Evolutionary conservation across 202 grass and related monocot genomes (phyloP).

Genomic region (Setaria viridis): DNA sequence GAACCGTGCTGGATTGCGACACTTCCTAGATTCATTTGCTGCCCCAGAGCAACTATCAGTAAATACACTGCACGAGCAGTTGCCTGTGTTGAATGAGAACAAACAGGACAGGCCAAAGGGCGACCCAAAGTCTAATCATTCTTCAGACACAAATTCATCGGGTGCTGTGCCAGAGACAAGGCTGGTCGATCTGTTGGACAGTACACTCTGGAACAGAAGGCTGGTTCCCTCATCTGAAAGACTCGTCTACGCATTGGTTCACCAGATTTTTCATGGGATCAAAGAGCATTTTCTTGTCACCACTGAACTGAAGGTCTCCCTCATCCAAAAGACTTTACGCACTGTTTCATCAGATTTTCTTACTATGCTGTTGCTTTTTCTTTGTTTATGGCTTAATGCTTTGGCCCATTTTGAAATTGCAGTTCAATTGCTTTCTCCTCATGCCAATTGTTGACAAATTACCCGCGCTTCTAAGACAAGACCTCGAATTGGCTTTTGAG

Average conservation of each 20-base stretch:
- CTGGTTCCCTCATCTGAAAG: conserved; percentile 85
- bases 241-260: conserved; percentile 85
- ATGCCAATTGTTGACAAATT: conserved; percentile 95
- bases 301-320: conserved; percentile 82
- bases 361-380: neutral
- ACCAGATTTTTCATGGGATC: conserved; percentile 96
- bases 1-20: conserved; percentile 79
- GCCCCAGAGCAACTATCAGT: conserved; percentile 55
- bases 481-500: conserved; percentile 78
- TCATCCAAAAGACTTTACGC: conserved; percentile 64
- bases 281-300: conserved; percentile 95
- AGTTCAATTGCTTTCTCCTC: conserved; percentile 99
- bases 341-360: conserved; percentile 76
- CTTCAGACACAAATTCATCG: conserved; percentile 54
- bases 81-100: conserved; percentile 49
- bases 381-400: conserved; percentile 8
- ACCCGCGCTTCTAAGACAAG: conserved; percentile 79
- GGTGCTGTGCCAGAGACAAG: conserved; percentile 58
- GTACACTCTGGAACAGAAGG: conserved; percentile 86
- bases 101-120: conserved; percentile 61
- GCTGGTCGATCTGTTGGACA: conserved; percentile 88
- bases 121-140: conserved; percentile 62
- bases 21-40: conserved; percentile 89
- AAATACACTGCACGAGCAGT: conserved; percentile 49
- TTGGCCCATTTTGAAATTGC: conserved; percentile 41